Evolutionary conservation across 345 rosid species (phyloP), one percentile per base, ranked within the genome.

Genomic region (Eucalyptus shirleyi): DNA sequence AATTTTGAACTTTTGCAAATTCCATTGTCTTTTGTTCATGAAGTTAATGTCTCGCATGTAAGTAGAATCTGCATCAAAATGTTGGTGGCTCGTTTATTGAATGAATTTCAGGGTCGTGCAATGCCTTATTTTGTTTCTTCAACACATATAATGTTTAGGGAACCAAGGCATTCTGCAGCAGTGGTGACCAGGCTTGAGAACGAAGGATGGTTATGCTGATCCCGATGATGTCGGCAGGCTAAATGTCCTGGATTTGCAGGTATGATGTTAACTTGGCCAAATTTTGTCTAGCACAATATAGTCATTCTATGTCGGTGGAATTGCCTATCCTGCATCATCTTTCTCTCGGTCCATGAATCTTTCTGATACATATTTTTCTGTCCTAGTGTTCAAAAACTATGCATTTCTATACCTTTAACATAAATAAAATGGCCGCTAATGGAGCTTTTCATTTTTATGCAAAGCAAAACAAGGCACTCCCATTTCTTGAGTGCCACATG

Each of bases 221-320:
- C 90, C 93, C 23, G 92, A 93, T 24, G 93, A 95, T 90, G 91
- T 94, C 87, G 95, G 96, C 26, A 94, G 98, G 69, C 96, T 97
- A 60, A 95, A 98, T 93, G 97, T 96, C 60, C 93, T 98, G 90
- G 99, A 97, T 92, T 94, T 98, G 91, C 99, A 97, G 97, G 98
- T 95, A 88, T 26, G 40, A 32, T 28, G 18, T 88, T 80, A 45
- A 77, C 53, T 89, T n/a, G 42, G 47, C 65, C 50, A 49, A 37
- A 77, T 40, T 77, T 37, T 77, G 47, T 77, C 83, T 19, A 77
- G 26, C 24, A 5, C 23, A 9, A 69, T 69, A 32, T 18, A 69
- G 81, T 34, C 44, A 34, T 34, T 34, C 83, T 21, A 21, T 37
- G 28, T 21, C 7, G 9, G 83, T 77, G 47, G 5, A 77, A 37